These are phyloP conservation scores for Arxiozyma heterogenica DNA, from an alignment of 1,139 yeast genomes.

Conservation along the genomic window DNA sequence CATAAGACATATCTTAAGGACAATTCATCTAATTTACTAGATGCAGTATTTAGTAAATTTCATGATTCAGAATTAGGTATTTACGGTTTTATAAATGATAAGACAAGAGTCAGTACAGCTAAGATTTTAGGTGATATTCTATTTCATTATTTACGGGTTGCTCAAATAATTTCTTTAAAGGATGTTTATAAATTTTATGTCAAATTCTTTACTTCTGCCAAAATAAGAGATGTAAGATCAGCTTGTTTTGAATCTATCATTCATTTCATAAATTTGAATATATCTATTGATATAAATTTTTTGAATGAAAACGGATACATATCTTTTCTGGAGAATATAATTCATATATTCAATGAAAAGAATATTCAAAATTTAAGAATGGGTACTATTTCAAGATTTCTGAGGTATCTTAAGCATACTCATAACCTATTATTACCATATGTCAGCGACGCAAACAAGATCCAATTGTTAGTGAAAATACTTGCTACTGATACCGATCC, in stretches of 20 bases:
- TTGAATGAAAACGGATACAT: slow-evolving; percentile 23
- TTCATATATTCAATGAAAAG: slow-evolving; percentile 12
- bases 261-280: slow-evolving; percentile 27
- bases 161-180: slow-evolving; percentile 13
- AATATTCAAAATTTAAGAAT: slow-evolving; percentile 10
- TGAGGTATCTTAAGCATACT: slow-evolving; percentile 18
- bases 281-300: slow-evolving; percentile 22
- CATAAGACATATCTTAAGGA: slow-evolving; percentile 19
- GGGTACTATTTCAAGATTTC: slow-evolving; percentile 17
- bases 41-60: slow-evolving; percentile 16
- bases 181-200: slow-evolving; percentile 25
- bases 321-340: slow-evolving; percentile 16
- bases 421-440: slow-evolving; percentile 22
- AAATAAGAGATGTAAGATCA: slow-evolving; percentile 22
- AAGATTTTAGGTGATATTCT: slow-evolving; percentile 31
- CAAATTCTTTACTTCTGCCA: slow-evolving; percentile 24
- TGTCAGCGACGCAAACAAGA: slow-evolving; percentile 23
- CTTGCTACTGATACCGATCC: not conserved
- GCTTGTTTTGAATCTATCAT: slow-evolving; percentile 32
- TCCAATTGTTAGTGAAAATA: slow-evolving; percentile 15
- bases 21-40: slow-evolving; percentile 12
- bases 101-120: slow-evolving; percentile 28
- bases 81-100: slow-evolving; percentile 25
- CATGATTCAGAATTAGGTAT: slow-evolving; percentile 21
- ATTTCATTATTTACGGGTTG: slow-evolving; percentile 15